Conservation (phyloP, 768 basidiomycete genomes). For the Suillus hirtellus region DNA sequence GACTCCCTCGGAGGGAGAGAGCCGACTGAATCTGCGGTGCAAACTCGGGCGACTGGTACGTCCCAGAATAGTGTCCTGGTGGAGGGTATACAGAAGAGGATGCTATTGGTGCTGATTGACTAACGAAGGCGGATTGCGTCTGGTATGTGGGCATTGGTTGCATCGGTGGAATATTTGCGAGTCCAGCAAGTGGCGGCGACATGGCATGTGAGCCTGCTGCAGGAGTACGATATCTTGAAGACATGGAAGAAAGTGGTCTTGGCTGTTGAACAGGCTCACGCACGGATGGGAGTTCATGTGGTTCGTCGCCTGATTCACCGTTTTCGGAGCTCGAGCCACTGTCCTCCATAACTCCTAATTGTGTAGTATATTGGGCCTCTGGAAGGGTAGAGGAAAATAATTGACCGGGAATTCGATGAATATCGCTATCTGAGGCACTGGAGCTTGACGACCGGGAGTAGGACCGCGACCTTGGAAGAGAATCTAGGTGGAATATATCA, state of each 20-base stretch:
- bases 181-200: conserved; percentile 51
- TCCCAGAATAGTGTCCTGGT: conserved; percentile 38
- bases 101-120: conserved; percentile 40
- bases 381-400: conserved; percentile 17
- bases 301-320: conserved; percentile 49
- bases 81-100: conserved; percentile 38
- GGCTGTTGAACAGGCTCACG: conserved; percentile 39
- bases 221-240: conserved; percentile 81
- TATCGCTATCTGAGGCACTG: conserved; percentile 46
- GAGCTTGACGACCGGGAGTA: conserved; percentile 67
- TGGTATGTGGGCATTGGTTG: conserved; percentile 75
- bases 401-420: conserved; percentile 19
- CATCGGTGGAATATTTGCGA: conserved; percentile 50
- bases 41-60: conserved; percentile 41
- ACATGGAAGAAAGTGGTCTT: conserved; percentile 76
- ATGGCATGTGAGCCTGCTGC: conserved; percentile 60
- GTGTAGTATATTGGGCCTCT: conserved; percentile 17
- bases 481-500: conserved; percentile 18
- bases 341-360: conserved; percentile 23
- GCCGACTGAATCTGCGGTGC: conserved; percentile 39
- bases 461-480: conserved; percentile 47
- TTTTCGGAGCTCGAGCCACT: conserved; percentile 46
- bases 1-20: conserved; percentile 37
- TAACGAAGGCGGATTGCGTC: conserved; percentile 73
- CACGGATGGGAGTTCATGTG: conserved; percentile 41